phyloP scores from a whole-genome alignment of 345 rosid species.

The Lepidium africanum region DNA sequence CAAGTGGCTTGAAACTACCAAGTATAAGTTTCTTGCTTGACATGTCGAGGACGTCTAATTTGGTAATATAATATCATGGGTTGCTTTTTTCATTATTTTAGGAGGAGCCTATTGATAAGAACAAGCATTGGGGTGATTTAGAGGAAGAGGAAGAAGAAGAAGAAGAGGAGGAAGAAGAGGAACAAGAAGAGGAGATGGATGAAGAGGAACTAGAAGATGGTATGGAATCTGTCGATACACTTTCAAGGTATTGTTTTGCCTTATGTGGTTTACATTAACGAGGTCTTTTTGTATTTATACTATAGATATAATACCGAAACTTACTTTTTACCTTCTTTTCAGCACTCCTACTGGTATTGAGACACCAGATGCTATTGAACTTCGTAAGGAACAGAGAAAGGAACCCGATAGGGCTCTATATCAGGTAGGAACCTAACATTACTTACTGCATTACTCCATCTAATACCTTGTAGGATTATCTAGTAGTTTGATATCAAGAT shows the following conservation, averaged over 20 bases:
- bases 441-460: background rate
- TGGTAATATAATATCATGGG: background rate
- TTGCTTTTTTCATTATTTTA: constrained; percentile 19
- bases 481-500: background rate
- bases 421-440: constrained; percentile 47
- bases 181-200: constrained; percentile 71
- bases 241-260: constrained; percentile 60
- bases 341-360: constrained; percentile 99
- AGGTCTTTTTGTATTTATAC: background rate
- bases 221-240: constrained; percentile 85
- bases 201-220: constrained; percentile 93
- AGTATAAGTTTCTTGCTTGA: background rate
- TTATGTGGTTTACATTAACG: background rate
- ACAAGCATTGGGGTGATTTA: constrained; percentile 99
- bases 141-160: constrained; percentile 75
- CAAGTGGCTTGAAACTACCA: background rate
- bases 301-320: background rate
- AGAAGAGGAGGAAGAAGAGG: constrained; percentile 72
- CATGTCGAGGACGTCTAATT: background rate
- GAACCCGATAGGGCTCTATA: constrained; percentile 91
- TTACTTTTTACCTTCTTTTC: constrained; percentile 1
- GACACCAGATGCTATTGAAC: constrained; percentile 99
- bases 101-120: constrained; percentile 99
- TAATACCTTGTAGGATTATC: background rate
- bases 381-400: constrained; percentile 97